A percentile compares a stretch with the other conserved stretches of the same genome.
These are phyloP conservation scores for Raphanus raphanistrum DNA, from an alignment of 345 rosid species.

Conservation along the genomic window DNA sequence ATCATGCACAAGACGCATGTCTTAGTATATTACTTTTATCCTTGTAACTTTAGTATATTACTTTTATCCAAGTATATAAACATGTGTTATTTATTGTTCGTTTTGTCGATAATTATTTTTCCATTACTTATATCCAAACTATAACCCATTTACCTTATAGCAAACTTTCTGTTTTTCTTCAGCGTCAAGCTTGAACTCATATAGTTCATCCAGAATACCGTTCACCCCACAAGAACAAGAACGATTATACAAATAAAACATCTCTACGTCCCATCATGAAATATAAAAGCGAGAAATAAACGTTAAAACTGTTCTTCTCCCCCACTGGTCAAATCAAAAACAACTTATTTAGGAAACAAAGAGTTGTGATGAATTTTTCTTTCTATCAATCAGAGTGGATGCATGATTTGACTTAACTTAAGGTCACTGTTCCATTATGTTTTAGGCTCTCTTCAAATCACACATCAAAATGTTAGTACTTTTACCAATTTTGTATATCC, in stretches of 20 bases:
- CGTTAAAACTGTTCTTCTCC: slow-evolving; percentile 27
- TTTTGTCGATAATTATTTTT: background rate
- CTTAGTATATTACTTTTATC: too few species aligned
- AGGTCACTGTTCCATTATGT: slow-evolving; percentile 37
- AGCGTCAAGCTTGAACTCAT: background rate
- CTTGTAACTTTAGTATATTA: too few species aligned
- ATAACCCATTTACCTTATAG: background rate
- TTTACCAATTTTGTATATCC: background rate
- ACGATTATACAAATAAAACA: background rate
- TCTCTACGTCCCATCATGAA: slow-evolving; percentile 14
- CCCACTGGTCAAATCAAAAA: slow-evolving; percentile 32
- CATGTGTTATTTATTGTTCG: background rate
- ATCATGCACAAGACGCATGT: too few species aligned
- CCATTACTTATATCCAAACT: background rate
- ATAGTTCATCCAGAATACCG: background rate
- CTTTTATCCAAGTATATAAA: background rate
- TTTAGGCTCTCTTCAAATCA: slow-evolving; percentile 20
- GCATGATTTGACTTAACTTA: slow-evolving; percentile 39
- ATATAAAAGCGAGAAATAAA: background rate
- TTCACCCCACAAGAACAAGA: background rate
- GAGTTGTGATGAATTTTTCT: slow-evolving; percentile 33
- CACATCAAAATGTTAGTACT: slow-evolving; percentile 18
- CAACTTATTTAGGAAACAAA: slow-evolving; percentile 36
- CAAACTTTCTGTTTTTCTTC: background rate
- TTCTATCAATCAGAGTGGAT: slow-evolving; percentile 38